Evolutionary conservation across 1,284 basidiomycete species (phyloP).

Genomic region (Kalmanozyma brasiliensis): DNA sequence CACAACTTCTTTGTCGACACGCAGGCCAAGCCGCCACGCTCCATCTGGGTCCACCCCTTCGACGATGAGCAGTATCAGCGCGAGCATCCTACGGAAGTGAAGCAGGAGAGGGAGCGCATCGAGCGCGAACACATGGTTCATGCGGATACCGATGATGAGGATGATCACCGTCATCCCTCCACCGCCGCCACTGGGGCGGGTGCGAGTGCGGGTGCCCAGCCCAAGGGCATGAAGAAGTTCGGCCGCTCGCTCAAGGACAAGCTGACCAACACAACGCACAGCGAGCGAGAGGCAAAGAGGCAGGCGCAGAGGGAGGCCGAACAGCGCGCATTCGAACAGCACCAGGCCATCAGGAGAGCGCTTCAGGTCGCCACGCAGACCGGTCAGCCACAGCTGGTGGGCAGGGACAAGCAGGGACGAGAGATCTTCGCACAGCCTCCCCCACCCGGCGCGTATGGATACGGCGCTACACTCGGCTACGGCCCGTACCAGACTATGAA

Average conservation of each 20-base stretch:
- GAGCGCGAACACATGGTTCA: conserved; percentile 36
- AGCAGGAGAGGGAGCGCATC: conserved; percentile 20
- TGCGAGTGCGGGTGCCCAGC: conserved; percentile 2
- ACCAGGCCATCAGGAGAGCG: conserved; percentile 34
- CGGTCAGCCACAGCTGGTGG: conserved; percentile 51
- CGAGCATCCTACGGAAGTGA: conserved; percentile 33
- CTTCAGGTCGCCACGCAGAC: conserved; percentile 37
- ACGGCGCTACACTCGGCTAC: conserved; percentile 44
- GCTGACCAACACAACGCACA: conserved; percentile 63
- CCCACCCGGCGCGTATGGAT: conserved; percentile 35
- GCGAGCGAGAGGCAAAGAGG: conserved; percentile 55
- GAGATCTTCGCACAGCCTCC: conserved; percentile 56
- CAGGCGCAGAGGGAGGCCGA: conserved; percentile 48
- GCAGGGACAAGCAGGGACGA: conserved; percentile 39
- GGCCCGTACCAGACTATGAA: conserved; percentile 42
- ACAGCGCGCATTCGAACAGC: conserved; percentile 48
- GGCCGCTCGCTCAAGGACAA: conserved; percentile 65
- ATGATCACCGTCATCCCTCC: conserved; percentile 15
- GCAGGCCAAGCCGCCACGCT: conserved; percentile 60
- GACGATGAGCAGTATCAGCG: conserved; percentile 53
- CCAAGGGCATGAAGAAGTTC: conserved; percentile 53
- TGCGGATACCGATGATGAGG: conserved; percentile 49
- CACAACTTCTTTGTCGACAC: conserved; percentile 66
- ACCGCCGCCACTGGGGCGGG: neutral
- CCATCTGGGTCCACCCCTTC: conserved; percentile 66